Evolutionary conservation across 129 eudicot genomes (phyloP), one percentile per base, ranked within the genome.

Genomic region (Calendula officinalis): DNA sequence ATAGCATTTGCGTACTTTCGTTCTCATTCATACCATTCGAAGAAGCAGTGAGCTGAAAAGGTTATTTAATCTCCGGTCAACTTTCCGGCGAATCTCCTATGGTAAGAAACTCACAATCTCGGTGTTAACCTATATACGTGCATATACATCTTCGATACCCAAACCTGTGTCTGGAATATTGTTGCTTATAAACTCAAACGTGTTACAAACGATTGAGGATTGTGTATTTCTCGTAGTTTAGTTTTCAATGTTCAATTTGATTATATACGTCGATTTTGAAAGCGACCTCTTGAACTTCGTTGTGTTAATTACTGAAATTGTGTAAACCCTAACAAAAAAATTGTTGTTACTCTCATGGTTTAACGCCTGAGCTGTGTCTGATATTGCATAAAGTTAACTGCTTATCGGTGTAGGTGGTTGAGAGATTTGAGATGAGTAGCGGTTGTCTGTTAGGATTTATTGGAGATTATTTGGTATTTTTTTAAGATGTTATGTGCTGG

Each of bases 91-190:
- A 63, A 35, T 54, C 71, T 72, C 65, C 37, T 17, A 72, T 63
- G 77, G 77, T 72, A 49, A 63, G 77, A 53, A 72, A 55, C 30
- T 32, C 22, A 54, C 34, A 43, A 0, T 54, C 39, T 53, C 16
- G 7, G 3, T 53, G 32, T 17, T 58, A 44, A 62, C 42, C 3
- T 35, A 14, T 36, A 37, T 56, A 8, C 35, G 35, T 45, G n/a
- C 54, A 13, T 41, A 13, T 27, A 22, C n/a, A 71, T 47, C 22
- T 15, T 11, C 47, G 42, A 33, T 52, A 32, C 30, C 32, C 11
- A 14, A 51, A 62, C 11, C 56, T 40, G 63, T 60, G 51, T 33
- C 13, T 44, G 46, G 5, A 50, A 41, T 34, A 11, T 42, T 32
- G 56, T 62, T 42, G 15, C 9, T 39, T 50, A 61, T 40, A 60